A percentile compares a stretch with the other conserved stretches of the same genome.
These are phyloP conservation scores for Cajanus cajan DNA, from an alignment of 306 rosid species.

Conservation along the genomic window DNA sequence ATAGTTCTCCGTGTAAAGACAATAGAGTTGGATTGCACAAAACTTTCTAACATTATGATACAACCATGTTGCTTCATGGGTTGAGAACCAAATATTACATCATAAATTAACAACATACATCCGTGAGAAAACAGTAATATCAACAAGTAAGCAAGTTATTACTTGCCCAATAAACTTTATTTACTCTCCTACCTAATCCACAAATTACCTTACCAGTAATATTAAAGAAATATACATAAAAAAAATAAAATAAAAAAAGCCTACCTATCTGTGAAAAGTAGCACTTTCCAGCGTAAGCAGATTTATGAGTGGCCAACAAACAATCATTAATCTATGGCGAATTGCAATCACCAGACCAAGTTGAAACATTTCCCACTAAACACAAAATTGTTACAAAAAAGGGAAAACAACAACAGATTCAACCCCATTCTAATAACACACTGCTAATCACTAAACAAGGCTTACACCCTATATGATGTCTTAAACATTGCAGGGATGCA, in stretches of 20 bases:
- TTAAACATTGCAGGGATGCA: not conserved
- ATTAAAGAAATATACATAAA: too few species aligned
- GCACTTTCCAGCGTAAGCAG: not conserved
- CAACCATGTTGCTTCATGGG: not conserved
- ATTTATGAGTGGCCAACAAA: not conserved
- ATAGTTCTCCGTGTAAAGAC: not conserved
- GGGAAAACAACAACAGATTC: not conserved
- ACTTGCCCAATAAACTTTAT: not conserved
- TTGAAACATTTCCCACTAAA: not conserved
- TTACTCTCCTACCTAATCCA: not conserved
- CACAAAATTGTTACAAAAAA: not conserved
- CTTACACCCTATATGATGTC: not conserved
- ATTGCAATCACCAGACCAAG: not conserved
- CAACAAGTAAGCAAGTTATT: not conserved
- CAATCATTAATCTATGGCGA: not conserved
- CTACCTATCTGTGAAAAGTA: not conserved
- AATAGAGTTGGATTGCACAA: not conserved
- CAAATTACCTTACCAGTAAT: not conserved
- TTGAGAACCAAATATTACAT: not conserved
- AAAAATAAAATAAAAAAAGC: too few species aligned
- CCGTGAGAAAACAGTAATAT: not conserved
- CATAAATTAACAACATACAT: not conserved
- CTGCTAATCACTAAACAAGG: not conserved
- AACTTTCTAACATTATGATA: not conserved
- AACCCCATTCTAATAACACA: not conserved